Percentiles rank a stretch among this genome's conserved stretches.
phyloP scores from a whole-genome alignment of 1,284 basidiomycete species.

The Puccinia novopanici region DNA sequence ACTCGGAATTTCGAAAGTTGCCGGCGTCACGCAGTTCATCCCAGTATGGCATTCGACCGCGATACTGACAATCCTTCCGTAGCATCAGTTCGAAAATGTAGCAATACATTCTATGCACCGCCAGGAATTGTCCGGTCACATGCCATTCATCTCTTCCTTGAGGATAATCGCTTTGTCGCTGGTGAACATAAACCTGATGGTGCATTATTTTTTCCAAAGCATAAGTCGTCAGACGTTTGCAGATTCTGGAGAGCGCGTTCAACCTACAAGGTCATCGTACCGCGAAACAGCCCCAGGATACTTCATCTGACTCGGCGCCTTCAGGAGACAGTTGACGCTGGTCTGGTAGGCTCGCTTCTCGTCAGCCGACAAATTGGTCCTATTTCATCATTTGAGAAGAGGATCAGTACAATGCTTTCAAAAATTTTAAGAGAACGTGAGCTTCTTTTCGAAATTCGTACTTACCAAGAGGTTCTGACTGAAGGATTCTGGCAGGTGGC shows the following conservation, averaged over 20 bases:
- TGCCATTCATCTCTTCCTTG: constrained; percentile 44
- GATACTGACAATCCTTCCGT: constrained; percentile 36
- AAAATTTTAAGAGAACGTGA: background rate
- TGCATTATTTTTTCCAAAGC: background rate
- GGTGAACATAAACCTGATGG: constrained; percentile 40
- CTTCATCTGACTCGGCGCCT: constrained; percentile 36
- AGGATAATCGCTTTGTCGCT: constrained; percentile 46
- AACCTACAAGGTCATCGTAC: constrained; percentile 47
- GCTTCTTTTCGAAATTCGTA: background rate
- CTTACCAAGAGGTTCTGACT: constrained; percentile 42
- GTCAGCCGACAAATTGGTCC: constrained; percentile 13
- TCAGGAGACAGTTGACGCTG: constrained; percentile 30
- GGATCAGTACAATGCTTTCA: background rate
- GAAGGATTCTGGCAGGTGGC: constrained; percentile 38
- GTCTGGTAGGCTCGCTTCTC: constrained; percentile 40
- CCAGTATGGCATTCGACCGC: constrained; percentile 45
- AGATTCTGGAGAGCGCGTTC: background rate
- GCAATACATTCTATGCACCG: constrained; percentile 39
- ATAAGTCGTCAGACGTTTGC: background rate
- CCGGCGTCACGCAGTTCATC: constrained; percentile 44
- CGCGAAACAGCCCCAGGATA: constrained; percentile 42
- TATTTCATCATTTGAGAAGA: background rate
- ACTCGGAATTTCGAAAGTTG: constrained; percentile 36
- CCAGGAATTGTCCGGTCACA: constrained; percentile 43
- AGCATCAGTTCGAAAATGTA: constrained; percentile 45